Percentiles rank a stretch among this genome's conserved stretches.
Evolutionary conservation across 73 alveolate genomes (phyloP).

Genomic region (Paraurostyla sp.): DNA sequence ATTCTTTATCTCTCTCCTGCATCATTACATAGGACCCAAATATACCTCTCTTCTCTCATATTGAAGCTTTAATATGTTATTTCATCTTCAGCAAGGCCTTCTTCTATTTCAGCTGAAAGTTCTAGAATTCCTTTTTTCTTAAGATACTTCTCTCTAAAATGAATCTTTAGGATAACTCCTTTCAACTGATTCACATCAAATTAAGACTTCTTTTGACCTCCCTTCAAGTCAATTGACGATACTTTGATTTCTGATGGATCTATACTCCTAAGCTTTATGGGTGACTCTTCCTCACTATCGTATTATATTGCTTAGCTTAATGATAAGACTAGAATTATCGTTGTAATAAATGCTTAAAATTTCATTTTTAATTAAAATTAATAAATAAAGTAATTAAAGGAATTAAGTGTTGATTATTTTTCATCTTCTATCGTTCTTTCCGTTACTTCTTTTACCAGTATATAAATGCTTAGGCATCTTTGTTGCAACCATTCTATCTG

Average conservation of each 20-base stretch:
- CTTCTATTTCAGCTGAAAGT: neutral
- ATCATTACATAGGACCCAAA: slow-evolving; percentile 5
- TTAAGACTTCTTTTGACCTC: neutral
- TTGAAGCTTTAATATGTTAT: neutral
- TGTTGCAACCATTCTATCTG: slow-evolving; percentile 90
- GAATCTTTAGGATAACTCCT: neutral
- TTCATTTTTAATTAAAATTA: too few species aligned
- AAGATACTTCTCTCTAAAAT: neutral
- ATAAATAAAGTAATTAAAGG: too few species aligned
- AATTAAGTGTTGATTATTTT: neutral
- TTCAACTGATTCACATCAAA: neutral
- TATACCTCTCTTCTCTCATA: slow-evolving; percentile 4
- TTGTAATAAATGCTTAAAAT: neutral
- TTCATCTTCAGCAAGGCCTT: neutral
- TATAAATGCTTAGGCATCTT: slow-evolving; percentile 95
- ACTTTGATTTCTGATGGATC: neutral
- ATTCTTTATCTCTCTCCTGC: neutral
- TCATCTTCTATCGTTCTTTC: slow-evolving; percentile 97
- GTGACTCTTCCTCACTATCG: too few species aligned
- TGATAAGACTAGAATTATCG: too few species aligned
- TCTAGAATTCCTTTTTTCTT: slow-evolving; percentile 21
- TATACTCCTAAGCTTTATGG: neutral
- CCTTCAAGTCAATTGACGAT: neutral
- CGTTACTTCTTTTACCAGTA: slow-evolving; percentile 97
- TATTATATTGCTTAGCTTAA: neutral